Conservation (phyloP, 2,329 filamentous ascomycete species). For the Verticillium nonalfalfae region DNA sequence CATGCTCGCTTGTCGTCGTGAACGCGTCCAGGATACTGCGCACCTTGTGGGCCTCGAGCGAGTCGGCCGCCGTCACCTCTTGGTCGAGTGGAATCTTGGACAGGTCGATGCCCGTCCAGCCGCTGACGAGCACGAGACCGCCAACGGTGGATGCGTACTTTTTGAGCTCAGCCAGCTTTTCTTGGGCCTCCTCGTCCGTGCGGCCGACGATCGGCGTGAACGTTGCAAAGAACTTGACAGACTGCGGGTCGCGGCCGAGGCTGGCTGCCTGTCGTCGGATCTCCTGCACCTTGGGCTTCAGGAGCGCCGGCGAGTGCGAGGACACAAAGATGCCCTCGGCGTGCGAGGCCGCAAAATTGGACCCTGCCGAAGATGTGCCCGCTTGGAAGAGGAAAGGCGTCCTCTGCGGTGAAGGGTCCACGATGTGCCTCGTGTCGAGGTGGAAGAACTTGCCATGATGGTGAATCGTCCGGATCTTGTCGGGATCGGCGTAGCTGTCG, state of each 20-base stretch:
- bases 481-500: constrained; percentile 52
- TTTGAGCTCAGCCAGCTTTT: constrained; percentile 42
- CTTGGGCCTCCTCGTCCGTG: constrained; percentile 45
- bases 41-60: constrained; percentile 44
- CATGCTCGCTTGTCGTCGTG: constrained; percentile 37
- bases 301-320: constrained; percentile 40
- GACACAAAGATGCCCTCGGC: constrained; percentile 57
- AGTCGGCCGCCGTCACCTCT: constrained; percentile 48
- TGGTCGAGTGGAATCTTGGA: constrained; percentile 51
- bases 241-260: constrained; percentile 47
- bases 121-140: constrained; percentile 48
- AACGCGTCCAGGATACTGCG: constrained; percentile 41
- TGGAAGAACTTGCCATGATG: constrained; percentile 27
- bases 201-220: constrained; percentile 42
- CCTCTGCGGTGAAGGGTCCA: constrained; percentile 49
- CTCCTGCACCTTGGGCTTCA: constrained; percentile 42
- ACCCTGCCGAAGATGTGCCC: constrained; percentile 51
- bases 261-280: constrained; percentile 44
- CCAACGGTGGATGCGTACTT: constrained; percentile 47
- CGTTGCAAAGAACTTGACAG: constrained; percentile 49
- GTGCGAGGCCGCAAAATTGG: constrained; percentile 48
- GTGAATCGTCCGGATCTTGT: constrained; percentile 53
- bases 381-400: constrained; percentile 54
- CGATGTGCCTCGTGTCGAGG: constrained; percentile 31
- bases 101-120: constrained; percentile 56